A percentile compares a stretch with the other conserved stretches of the same genome.
phyloP scores from a whole-genome alignment of 2,329 filamentous ascomycete species.

The Lachnellula cervina region DNA sequence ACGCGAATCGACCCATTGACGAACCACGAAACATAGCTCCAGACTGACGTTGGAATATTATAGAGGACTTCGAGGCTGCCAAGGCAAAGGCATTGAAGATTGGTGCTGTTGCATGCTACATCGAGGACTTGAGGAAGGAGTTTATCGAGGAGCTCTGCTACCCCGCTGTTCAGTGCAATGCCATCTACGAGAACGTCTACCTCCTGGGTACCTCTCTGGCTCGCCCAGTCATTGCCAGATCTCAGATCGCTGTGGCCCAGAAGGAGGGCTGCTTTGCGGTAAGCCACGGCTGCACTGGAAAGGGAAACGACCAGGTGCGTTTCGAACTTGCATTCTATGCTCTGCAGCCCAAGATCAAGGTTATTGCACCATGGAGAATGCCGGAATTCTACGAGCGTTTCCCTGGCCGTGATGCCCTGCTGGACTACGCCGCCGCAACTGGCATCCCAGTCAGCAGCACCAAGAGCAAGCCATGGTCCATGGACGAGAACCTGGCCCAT shows the following conservation, averaged over 20 bases:
- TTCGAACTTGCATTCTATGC: slow-evolving; percentile 61
- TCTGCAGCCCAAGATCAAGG: slow-evolving; percentile 59
- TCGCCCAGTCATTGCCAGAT: slow-evolving; percentile 64
- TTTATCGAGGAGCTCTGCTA: slow-evolving; percentile 74
- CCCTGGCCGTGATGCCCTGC: slow-evolving; percentile 65
- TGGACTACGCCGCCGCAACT: slow-evolving; percentile 63
- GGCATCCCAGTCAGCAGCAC: slow-evolving; percentile 69
- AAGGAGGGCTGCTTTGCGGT: slow-evolving; percentile 49
- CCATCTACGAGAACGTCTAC: slow-evolving; percentile 64
- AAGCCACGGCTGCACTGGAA: slow-evolving; percentile 55
- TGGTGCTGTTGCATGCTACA: slow-evolving; percentile 33
- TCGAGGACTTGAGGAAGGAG: slow-evolving; percentile 63
- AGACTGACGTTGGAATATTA: slow-evolving; percentile 1
- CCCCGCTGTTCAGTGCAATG: slow-evolving; percentile 71
- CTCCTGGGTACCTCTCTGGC: slow-evolving; percentile 59
- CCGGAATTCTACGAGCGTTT: slow-evolving; percentile 67
- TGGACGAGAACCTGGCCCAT: slow-evolving; percentile 69
- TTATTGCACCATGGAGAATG: slow-evolving; percentile 71
- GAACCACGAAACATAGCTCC: not conserved
- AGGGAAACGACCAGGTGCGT: slow-evolving; percentile 62
- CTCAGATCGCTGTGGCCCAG: slow-evolving; percentile 59
- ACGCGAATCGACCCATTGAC: not conserved
- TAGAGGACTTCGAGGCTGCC: slow-evolving; percentile 68
- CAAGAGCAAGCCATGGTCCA: slow-evolving; percentile 65
- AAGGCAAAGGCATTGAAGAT: slow-evolving; percentile 61